Conservation (phyloP, 169 alveolate species). For the Plasmodium chabaudi region DNA sequence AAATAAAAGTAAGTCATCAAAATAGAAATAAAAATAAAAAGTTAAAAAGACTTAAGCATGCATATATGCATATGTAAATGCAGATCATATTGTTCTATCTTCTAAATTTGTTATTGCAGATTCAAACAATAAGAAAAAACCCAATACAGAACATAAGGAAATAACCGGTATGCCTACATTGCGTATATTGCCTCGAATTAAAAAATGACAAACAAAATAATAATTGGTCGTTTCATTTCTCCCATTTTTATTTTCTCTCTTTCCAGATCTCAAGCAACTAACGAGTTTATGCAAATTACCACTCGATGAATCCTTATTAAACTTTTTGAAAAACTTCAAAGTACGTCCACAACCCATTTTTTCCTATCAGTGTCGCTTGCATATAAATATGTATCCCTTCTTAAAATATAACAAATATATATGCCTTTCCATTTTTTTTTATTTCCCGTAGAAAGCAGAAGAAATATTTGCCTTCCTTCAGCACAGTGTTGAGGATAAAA, state of each 20-base stretch:
- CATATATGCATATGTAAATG: slow-evolving; percentile 16
- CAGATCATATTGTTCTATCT: background rate
- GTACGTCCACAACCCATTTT: slow-evolving; percentile 2
- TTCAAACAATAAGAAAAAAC: slow-evolving; percentile 41
- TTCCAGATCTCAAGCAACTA: slow-evolving; percentile 57
- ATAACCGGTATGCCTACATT: slow-evolving; percentile 4
- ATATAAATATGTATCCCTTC: too few relatives aligned
- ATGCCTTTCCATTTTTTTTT: background rate
- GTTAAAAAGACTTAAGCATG: background rate
- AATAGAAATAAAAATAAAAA: background rate
- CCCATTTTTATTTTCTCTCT: background rate
- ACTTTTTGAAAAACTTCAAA: slow-evolving; percentile 62
- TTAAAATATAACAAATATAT: background rate
- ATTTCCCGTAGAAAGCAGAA: slow-evolving; percentile 37
- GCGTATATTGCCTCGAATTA: too few relatives aligned
- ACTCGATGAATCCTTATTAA: slow-evolving; percentile 58
- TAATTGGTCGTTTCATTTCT: too few relatives aligned
- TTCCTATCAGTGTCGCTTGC: too few relatives aligned
- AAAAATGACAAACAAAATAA: too few relatives aligned
- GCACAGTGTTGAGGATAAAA: slow-evolving; percentile 69
- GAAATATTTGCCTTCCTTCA: slow-evolving; percentile 71
- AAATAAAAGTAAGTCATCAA: background rate
- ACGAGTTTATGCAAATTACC: slow-evolving; percentile 62
- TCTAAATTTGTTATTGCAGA: slow-evolving; percentile 7
- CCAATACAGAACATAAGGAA: slow-evolving; percentile 33